These are phyloP conservation scores for Pouteria glomerata DNA, from an alignment of 148 eudicot genomes.

Conservation along the genomic window DNA sequence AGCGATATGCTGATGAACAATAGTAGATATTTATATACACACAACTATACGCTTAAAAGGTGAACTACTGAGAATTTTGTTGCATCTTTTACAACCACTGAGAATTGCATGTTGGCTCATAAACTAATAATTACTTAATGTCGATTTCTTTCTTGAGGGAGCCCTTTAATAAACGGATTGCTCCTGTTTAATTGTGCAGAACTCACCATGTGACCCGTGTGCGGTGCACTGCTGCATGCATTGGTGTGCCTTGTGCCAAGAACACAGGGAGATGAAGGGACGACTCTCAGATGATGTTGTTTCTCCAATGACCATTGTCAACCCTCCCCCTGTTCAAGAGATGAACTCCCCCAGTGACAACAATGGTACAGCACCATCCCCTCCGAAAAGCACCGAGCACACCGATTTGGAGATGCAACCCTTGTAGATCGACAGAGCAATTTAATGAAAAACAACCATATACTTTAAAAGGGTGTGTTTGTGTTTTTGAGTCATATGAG, in stretches of 20 bases:
- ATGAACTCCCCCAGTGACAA: constrained; percentile 50
- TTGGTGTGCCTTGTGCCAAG: constrained; percentile 98
- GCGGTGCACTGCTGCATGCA: constrained; percentile 93
- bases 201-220: constrained; percentile 91
- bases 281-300: constrained; percentile 60
- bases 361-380: constrained; percentile 35
- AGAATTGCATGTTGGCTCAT: too few relatives aligned
- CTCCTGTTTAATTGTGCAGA: constrained; percentile 34
- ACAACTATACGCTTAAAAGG: too few relatives aligned
- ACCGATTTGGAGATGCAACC: constrained; percentile 74
- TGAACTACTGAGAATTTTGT: too few relatives aligned
- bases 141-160: not conserved
- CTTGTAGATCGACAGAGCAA: constrained; percentile 25
- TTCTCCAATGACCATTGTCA: constrained; percentile 58
- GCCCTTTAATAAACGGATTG: not conserved
- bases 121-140: too few relatives aligned
- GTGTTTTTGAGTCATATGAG: not conserved
- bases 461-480: not conserved
- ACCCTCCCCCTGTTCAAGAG: constrained; percentile 80
- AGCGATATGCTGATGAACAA: not conserved
- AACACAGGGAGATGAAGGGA: constrained; percentile 93
- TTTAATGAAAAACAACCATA: not conserved
- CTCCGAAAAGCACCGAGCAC: constrained; percentile 33
- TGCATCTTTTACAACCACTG: too few relatives aligned
- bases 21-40: not conserved